Percentiles rank a stretch among this genome's conserved stretches.
Conservation (phyloP, 176 grass and related monocot species). For the Rhipidocladum racemiflorum region DNA sequence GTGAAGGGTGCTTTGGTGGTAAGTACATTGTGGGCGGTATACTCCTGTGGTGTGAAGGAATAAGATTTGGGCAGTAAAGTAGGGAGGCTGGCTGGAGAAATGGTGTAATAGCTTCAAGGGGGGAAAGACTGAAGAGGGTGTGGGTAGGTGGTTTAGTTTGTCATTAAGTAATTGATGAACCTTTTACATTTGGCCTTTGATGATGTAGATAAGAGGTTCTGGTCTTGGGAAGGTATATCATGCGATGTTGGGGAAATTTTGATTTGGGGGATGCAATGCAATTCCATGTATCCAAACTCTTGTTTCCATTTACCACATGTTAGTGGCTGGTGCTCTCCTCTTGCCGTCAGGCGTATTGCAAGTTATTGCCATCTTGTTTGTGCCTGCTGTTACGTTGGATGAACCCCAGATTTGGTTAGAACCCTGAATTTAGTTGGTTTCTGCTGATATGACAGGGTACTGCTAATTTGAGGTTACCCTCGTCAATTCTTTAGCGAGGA, state of each 20-base stretch:
- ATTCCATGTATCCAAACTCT: constrained; percentile 27
- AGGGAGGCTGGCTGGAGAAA: constrained; percentile 36
- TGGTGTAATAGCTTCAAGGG: constrained; percentile 42
- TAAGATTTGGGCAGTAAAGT: constrained; percentile 29
- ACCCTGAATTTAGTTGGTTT: not conserved
- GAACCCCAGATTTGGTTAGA: not conserved
- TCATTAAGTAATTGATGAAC: not conserved
- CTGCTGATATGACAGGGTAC: not conserved
- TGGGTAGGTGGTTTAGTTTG: constrained; percentile 2
- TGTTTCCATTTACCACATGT: not conserved
- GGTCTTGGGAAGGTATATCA: not conserved
- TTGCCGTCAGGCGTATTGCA: not conserved
- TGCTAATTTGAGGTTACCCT: too few relatives aligned
- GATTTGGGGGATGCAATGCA: constrained; percentile 9
- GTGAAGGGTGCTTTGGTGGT: constrained; percentile 30
- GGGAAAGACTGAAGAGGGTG: not conserved
- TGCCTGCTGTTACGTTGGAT: not conserved
- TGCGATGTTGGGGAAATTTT: constrained; percentile 42
- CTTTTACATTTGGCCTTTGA: constrained; percentile 9
- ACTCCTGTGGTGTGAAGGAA: constrained; percentile 69
- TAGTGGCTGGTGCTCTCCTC: not conserved
- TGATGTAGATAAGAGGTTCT: constrained; percentile 34
- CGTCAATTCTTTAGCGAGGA: too few relatives aligned
- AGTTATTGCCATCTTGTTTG: not conserved
- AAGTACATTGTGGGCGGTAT: constrained; percentile 67